A percentile compares a stretch with the other conserved stretches of the same genome.
Evolutionary conservation across 148 eudicot genomes (phyloP).

Genomic region (Chenopodium berlandieri): DNA sequence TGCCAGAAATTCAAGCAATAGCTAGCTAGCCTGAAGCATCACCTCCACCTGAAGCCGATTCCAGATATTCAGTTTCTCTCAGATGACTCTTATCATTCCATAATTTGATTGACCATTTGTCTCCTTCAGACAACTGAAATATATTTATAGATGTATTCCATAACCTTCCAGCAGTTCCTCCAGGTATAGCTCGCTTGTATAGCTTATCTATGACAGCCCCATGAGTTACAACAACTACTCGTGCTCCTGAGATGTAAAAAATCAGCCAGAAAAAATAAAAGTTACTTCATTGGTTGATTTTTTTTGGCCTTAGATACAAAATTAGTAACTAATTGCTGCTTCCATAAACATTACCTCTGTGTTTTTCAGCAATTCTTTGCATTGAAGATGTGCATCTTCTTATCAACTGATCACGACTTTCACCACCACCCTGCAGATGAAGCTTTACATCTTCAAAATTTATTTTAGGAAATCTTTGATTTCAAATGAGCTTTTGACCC

Average conservation of each 20-base stretch:
- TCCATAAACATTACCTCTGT: conserved; percentile 43
- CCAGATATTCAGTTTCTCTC: conserved; percentile 38
- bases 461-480: neutral
- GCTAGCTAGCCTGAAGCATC: conserved; percentile 42
- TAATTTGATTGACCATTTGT: conserved; percentile 55
- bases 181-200: conserved; percentile 48
- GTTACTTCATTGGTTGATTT: neutral
- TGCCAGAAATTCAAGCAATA: neutral
- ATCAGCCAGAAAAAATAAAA: neutral
- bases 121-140: conserved; percentile 52
- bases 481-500: neutral
- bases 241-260: conserved; percentile 46
- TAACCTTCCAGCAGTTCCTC: conserved; percentile 36
- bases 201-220: conserved; percentile 77
- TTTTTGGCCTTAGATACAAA: neutral
- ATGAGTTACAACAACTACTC: conserved; percentile 71
- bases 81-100: conserved; percentile 88
- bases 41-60: conserved; percentile 72
- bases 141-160: conserved; percentile 63
- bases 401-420: conserved; percentile 67
- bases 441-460: neutral
- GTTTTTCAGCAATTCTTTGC: conserved; percentile 64
- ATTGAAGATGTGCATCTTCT: conserved; percentile 63
- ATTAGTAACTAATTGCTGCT: neutral
- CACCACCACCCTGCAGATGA: conserved; percentile 83